phyloP scores from a whole-genome alignment of 2,329 filamentous ascomycete genomes.

The Metarhizium guizhouense region DNA sequence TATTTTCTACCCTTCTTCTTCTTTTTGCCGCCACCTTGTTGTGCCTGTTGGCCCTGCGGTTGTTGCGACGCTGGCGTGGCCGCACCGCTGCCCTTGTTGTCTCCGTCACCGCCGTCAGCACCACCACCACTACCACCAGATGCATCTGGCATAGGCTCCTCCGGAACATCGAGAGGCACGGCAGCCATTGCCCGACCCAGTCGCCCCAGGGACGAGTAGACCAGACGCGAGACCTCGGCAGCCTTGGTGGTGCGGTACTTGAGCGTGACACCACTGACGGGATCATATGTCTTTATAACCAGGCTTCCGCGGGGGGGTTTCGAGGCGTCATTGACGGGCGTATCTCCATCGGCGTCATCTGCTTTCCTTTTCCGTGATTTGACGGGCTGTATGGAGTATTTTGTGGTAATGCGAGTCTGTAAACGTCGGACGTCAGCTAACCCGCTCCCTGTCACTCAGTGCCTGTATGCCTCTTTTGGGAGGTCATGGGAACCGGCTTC shows the following conservation, averaged over 20 bases:
- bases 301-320: slow-evolving; percentile 59
- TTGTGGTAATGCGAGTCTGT: slow-evolving; percentile 84
- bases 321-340: slow-evolving; percentile 14
- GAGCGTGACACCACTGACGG: slow-evolving; percentile 68
- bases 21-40: slow-evolving; percentile 44
- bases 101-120: slow-evolving; percentile 7
- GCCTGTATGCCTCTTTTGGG: too few relatives aligned
- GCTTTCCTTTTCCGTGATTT: slow-evolving; percentile 19
- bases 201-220: slow-evolving; percentile 61
- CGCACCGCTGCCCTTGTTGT: slow-evolving; percentile 22
- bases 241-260: slow-evolving; percentile 91
- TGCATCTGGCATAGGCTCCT: slow-evolving; percentile 34
- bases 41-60: slow-evolving; percentile 12
- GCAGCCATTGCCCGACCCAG: slow-evolving; percentile 63
- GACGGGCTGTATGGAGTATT: slow-evolving; percentile 64
- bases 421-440: slow-evolving; percentile 1
- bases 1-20: slow-evolving; percentile 66
- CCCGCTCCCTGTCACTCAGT: too few relatives aligned
- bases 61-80: slow-evolving; percentile 13
- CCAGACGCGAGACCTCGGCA: slow-evolving; percentile 76
- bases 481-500: too few relatives aligned
- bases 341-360: slow-evolving; percentile 10
- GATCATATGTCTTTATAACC: slow-evolving; percentile 83
- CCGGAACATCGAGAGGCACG: slow-evolving; percentile 31
- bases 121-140: slow-evolving; percentile 10